Conservation (phyloP, 1,284 basidiomycete species). For the Inonotus hispidus region DNA sequence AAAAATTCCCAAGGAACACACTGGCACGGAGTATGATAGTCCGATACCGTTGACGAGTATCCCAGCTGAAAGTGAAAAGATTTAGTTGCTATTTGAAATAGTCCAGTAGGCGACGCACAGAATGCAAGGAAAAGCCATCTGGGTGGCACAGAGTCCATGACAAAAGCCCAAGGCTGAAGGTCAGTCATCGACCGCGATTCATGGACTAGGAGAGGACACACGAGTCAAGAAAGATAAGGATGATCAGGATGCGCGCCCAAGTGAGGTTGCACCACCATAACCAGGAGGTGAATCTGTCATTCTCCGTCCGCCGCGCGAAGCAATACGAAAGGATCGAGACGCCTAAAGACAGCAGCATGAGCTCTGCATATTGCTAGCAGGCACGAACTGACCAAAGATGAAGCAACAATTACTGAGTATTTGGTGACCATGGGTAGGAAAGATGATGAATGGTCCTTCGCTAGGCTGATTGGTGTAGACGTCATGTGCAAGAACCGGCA, state of each 20-base stretch:
- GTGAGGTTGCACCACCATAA: slow-evolving; percentile 14
- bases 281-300: slow-evolving; percentile 7
- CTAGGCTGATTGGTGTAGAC: slow-evolving; percentile 14
- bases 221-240: slow-evolving; percentile 17
- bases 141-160: not conserved
- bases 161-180: not conserved
- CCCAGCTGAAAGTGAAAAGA: slow-evolving; percentile 7
- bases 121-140: slow-evolving; percentile 17
- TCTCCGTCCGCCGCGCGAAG: slow-evolving; percentile 17
- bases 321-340: slow-evolving; percentile 14
- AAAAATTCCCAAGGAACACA: slow-evolving; percentile 16
- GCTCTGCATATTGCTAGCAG: not conserved
- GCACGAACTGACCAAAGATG: slow-evolving; percentile 9
- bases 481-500: slow-evolving; percentile 14
- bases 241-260: slow-evolving; percentile 16
- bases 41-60: slow-evolving; percentile 17
- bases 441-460: slow-evolving; percentile 14
- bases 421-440: slow-evolving; percentile 17
- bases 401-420: slow-evolving; percentile 15
- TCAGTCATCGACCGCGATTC: not conserved
- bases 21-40: slow-evolving; percentile 10
- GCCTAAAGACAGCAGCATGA: not conserved
- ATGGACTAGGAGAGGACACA: not conserved
- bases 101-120: not conserved
- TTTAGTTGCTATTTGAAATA: not conserved